These are phyloP conservation scores for Alliaria petiolata DNA, from an alignment of 345 rosid genomes.

Conservation along the genomic window DNA sequence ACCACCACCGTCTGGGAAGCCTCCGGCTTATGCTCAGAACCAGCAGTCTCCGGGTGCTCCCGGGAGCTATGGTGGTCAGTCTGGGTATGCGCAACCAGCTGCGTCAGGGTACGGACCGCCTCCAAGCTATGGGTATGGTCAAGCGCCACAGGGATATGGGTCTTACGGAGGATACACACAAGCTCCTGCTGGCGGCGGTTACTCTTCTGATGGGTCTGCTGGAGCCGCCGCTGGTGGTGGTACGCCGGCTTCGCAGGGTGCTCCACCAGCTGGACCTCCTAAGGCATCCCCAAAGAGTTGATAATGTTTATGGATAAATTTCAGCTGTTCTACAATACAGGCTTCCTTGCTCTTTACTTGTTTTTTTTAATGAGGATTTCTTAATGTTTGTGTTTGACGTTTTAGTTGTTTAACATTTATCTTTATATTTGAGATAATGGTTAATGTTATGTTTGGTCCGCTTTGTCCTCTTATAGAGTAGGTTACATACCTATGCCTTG, in stretches of 20 bases:
- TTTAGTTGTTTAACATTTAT: neutral
- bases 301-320: slow-evolving; percentile 2
- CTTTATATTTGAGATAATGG: slow-evolving; percentile 4
- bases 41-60: slow-evolving; percentile 78
- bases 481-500: neutral
- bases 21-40: slow-evolving; percentile 71
- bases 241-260: slow-evolving; percentile 49
- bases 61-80: slow-evolving; percentile 62
- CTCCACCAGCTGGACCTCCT: slow-evolving; percentile 54
- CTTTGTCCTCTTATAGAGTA: neutral
- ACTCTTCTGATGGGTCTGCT: slow-evolving; percentile 53
- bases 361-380: neutral
- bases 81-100: slow-evolving; percentile 71
- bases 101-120: slow-evolving; percentile 42
- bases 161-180: slow-evolving; percentile 36
- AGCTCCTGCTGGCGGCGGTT: slow-evolving; percentile 42
- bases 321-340: slow-evolving; percentile 17
- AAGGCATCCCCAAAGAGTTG: slow-evolving; percentile 69
- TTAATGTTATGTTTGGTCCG: neutral
- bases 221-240: slow-evolving; percentile 28
- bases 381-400: slow-evolving; percentile 6
- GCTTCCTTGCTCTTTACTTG: neutral
- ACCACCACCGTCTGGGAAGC: slow-evolving; percentile 51
- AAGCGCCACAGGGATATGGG: slow-evolving; percentile 53
- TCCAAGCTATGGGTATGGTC: slow-evolving; percentile 67